Evolutionary conservation across 1,139 yeast genomes (phyloP).

Genomic region (Blastobotrys persicus): DNA sequence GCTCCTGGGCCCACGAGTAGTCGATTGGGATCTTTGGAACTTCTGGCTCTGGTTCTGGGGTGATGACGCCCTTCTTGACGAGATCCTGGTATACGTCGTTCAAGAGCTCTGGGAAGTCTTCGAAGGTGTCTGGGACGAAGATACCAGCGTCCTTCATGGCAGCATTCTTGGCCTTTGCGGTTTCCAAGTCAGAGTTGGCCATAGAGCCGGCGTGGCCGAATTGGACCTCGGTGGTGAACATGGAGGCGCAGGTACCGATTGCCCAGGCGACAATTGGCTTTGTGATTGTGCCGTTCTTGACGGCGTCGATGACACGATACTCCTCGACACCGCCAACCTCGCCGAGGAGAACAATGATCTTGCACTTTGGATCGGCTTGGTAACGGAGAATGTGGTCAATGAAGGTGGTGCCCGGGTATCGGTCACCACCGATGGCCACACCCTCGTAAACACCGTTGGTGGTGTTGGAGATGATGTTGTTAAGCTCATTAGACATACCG

Average conservation of each 20-base stretch:
- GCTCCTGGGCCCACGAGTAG: constrained; percentile 49
- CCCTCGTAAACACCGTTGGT: constrained; percentile 50
- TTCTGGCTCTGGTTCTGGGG: constrained; percentile 43
- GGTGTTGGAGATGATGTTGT: constrained; percentile 46
- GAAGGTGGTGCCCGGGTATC: constrained; percentile 50
- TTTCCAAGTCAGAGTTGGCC: constrained; percentile 48
- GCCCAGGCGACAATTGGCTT: constrained; percentile 52
- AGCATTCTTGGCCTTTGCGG: constrained; percentile 45
- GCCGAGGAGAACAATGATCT: constrained; percentile 45
- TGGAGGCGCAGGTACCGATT: constrained; percentile 48
- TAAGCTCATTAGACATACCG: constrained; percentile 50
- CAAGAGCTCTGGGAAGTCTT: constrained; percentile 45
- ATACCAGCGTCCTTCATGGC: constrained; percentile 49
- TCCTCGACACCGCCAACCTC: constrained; percentile 51
- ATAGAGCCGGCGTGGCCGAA: constrained; percentile 50
- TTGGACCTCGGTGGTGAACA: constrained; percentile 50
- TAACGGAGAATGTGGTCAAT: constrained; percentile 47
- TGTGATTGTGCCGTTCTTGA: constrained; percentile 44
- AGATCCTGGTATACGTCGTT: constrained; percentile 39
- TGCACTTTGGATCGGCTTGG: constrained; percentile 47
- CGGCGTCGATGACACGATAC: constrained; percentile 48
- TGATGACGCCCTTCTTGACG: constrained; percentile 40
- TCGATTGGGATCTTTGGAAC: constrained; percentile 49
- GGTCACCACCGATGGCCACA: constrained; percentile 48
- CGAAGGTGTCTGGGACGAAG: constrained; percentile 46